Evolutionary conservation across 169 alveolate species (phyloP), one percentile per base, ranked within the genome.

Genomic region (Fabrea salina): DNA sequence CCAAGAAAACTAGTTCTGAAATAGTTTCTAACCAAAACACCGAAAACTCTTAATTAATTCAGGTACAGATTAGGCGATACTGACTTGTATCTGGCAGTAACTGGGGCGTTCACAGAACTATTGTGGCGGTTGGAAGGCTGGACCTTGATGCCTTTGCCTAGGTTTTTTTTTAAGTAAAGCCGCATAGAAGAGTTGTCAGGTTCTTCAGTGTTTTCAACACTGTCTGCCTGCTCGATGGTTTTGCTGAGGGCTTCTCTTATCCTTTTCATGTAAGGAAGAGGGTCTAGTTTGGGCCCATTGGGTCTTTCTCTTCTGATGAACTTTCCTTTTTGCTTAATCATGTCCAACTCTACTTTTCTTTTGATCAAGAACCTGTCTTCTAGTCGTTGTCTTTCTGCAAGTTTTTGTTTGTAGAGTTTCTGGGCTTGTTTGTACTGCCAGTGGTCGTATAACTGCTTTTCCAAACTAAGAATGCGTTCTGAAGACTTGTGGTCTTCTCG

Each of bases 231-330:
- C 39, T 61, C 74, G 25, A 61, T 61, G 2, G 41, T 32, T 11
- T 61, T 61, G 11, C 51, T 32, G 16, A 61, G 50, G 1, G n/a
- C 13, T 33, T 61, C 74, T 33, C 74, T 27, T n/a, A 35, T 37
- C 39, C 39, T 61, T 35, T 35, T 61, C 74, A 61, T 16, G 25
- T 61, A 61, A 2, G 74, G 74, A 13, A 61, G 39, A 35, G 74
- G 74, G 0, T 61, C 74, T n/a, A 61, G 4, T 30, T 33, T 27
- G 25, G 74, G 74, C n/a, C 32, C 32, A 61, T 11, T 16, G 7
- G 74, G 74, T 37, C 32, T 61, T 61, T 37, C 49, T 33, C 39
- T 61, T 61, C 74, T 27, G 41, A 61, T 61, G 11, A 61, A 33
- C 39, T 61, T 61, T 16, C 25, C 11, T 11, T 61, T 51, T 30